Percentiles rank a stretch among this genome's conserved stretches.
Conservation (phyloP, 2,329 filamentous ascomycete genomes). For the Clonostachys solani region DNA sequence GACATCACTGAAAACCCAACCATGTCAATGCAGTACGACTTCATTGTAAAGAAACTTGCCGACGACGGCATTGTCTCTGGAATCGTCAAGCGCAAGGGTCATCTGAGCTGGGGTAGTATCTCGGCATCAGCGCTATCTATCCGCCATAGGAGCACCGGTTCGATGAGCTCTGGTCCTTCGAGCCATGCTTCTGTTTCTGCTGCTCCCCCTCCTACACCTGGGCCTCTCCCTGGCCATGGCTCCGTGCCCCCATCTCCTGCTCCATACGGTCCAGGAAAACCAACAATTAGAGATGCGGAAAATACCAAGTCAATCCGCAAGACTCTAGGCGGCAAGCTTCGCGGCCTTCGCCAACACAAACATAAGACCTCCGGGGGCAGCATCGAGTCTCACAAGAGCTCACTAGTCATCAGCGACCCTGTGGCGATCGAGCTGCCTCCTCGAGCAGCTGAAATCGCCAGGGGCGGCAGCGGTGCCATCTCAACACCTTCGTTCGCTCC, state of each 20-base stretch:
- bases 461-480: background rate
- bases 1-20: slow-evolving; percentile 47
- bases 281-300: too few relatives aligned
- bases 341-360: slow-evolving; percentile 4
- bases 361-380: slow-evolving; percentile 11
- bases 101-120: background rate
- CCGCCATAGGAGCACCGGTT: background rate
- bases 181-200: background rate
- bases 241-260: too few relatives aligned
- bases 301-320: too few relatives aligned
- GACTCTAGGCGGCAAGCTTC: background rate
- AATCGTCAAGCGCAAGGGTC: background rate
- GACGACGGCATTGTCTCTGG: slow-evolving; percentile 8
- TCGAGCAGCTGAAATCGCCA: background rate
- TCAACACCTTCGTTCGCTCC: background rate
- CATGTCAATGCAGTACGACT: slow-evolving; percentile 42
- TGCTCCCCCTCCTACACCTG: background rate
- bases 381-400: slow-evolving; percentile 11
- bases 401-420: background rate
- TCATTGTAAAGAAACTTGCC: slow-evolving; percentile 22
- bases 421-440: slow-evolving; percentile 1
- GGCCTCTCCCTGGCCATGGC: background rate
- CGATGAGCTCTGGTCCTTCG: background rate
- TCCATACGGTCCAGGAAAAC: too few relatives aligned
- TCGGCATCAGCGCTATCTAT: background rate